phyloP scores from a whole-genome alignment of 208 protist species.

The Leishmania arabica region DNA sequence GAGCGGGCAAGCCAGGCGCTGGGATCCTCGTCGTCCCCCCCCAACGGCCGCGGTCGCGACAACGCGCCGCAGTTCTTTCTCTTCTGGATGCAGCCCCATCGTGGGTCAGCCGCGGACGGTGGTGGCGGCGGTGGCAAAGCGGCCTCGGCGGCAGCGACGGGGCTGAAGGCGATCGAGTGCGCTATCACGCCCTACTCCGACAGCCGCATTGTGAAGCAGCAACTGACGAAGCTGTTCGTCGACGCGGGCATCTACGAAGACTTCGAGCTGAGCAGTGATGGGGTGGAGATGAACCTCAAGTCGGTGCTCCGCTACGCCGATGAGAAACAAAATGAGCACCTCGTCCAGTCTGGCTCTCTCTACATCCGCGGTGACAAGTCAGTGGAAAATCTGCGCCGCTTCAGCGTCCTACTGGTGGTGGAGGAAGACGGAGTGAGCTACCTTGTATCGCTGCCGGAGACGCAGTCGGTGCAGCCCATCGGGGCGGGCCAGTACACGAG shows the following conservation, averaged over 20 bases:
- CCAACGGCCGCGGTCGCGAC: constrained; percentile 1
- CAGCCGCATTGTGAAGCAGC: constrained; percentile 54
- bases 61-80: constrained; percentile 55
- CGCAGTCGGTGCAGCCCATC: constrained; percentile 30
- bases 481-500: constrained; percentile 22
- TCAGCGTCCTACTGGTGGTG: constrained; percentile 73
- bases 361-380: constrained; percentile 80
- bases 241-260: constrained; percentile 72
- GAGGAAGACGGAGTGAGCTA: constrained; percentile 68
- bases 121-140: not conserved
- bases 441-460: constrained; percentile 83
- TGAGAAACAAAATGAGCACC: constrained; percentile 66
- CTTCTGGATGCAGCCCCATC: constrained; percentile 55
- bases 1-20: constrained; percentile 30
- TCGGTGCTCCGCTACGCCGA: constrained; percentile 72
- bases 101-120: not conserved
- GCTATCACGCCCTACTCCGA: constrained; percentile 61
- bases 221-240: constrained; percentile 65
- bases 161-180: constrained; percentile 52
- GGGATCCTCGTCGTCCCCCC: not conserved
- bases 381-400: constrained; percentile 72
- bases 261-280: constrained; percentile 53
- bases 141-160: not conserved
- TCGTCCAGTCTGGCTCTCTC: constrained; percentile 55
- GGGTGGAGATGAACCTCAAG: constrained; percentile 64